These are phyloP conservation scores for Phalaenopsis equestris DNA, from an alignment of 106 monocot species.

Conservation along the genomic window DNA sequence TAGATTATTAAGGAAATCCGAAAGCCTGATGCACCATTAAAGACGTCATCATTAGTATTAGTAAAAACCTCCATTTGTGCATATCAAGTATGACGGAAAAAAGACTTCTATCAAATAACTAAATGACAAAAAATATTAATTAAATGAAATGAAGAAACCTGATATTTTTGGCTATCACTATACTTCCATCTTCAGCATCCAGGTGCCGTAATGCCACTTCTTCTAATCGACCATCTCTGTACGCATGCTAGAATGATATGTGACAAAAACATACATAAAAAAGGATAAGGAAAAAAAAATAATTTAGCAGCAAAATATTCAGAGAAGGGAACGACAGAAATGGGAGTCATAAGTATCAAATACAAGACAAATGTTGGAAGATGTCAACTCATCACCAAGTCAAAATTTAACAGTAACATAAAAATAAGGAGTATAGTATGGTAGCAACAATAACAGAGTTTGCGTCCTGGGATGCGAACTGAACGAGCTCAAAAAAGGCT, in stretches of 20 bases:
- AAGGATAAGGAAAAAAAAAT: background rate
- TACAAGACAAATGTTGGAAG: background rate
- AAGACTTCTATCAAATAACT: background rate
- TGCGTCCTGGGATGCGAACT: background rate
- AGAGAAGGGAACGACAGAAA: background rate
- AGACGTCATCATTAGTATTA: slow-evolving; percentile 4
- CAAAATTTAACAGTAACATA: background rate
- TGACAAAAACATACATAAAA: background rate
- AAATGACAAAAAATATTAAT: background rate
- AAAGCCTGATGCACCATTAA: slow-evolving; percentile 50
- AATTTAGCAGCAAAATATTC: background rate
- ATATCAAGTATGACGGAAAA: background rate
- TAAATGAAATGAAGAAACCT: slow-evolving; percentile 35
- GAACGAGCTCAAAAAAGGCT: background rate
- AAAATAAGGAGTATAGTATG: background rate
- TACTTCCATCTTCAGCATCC: slow-evolving; percentile 79
- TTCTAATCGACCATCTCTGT: slow-evolving; percentile 86
- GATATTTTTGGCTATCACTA: slow-evolving; percentile 83
- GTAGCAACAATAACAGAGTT: background rate
- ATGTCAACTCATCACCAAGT: background rate
- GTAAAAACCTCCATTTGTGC: background rate
- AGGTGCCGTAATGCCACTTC: slow-evolving; percentile 85
- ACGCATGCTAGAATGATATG: slow-evolving; percentile 73
- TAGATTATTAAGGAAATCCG: slow-evolving; percentile 62
- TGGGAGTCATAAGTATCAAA: background rate